Conservation (phyloP, 2,329 filamentous ascomycete genomes). For the Paracoccidioides brasiliensis region DNA sequence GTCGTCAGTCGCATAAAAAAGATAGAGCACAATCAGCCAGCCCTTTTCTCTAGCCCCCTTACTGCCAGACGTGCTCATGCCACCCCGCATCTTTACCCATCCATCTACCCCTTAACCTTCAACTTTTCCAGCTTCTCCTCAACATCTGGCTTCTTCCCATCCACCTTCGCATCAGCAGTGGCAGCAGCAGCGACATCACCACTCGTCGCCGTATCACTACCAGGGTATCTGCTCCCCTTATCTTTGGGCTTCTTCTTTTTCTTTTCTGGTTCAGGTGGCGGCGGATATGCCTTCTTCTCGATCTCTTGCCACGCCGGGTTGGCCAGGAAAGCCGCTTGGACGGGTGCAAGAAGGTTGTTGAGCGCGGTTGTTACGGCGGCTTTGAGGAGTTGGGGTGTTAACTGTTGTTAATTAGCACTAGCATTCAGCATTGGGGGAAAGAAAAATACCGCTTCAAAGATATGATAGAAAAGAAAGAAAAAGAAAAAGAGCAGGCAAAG, state of each 20-base stretch:
- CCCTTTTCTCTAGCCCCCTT: too few relatives aligned
- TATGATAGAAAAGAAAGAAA: not conserved
- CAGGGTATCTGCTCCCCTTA: conserved; percentile 54
- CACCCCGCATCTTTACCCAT: too few relatives aligned
- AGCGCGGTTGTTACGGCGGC: conserved; percentile 65
- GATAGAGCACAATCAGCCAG: too few relatives aligned
- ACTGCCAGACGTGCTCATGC: too few relatives aligned
- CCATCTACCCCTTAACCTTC: not conserved
- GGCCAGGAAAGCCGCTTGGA: conserved; percentile 58
- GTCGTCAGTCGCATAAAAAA: too few relatives aligned
- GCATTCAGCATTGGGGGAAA: not conserved
- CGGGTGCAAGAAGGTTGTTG: conserved; percentile 60
- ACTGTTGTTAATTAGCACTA: conserved; percentile 27
- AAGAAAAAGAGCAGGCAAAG: conserved; percentile 7
- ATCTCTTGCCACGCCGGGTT: conserved; percentile 70
- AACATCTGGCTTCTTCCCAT: not conserved
- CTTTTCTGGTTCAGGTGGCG: conserved; percentile 50
- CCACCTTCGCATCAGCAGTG: not conserved
- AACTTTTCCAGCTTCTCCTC: not conserved
- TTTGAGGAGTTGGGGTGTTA: conserved; percentile 81
- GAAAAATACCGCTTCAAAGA: not conserved
- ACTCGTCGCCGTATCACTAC: conserved; percentile 13
- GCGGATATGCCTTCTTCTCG: conserved; percentile 69
- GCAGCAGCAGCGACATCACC: not conserved
- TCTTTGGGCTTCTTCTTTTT: conserved; percentile 64